Conservation (phyloP, 2,329 filamentous ascomycete genomes). For the Purpureocillium takamizusanense region DNA sequence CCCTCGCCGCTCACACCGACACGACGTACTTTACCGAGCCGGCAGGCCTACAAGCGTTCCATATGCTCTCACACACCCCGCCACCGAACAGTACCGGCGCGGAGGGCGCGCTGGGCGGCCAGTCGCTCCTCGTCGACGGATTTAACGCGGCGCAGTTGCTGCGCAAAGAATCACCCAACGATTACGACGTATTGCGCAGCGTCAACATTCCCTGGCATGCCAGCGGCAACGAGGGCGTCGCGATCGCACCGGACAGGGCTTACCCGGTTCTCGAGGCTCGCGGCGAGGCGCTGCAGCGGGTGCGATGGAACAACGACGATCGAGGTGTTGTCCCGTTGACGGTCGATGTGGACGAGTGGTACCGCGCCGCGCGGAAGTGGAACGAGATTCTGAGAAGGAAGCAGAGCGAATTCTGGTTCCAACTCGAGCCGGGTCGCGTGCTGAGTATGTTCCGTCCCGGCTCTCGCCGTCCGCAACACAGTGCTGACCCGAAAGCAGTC, state of each 20-base stretch:
- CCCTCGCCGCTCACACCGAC: conserved; percentile 81
- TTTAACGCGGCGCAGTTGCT: conserved; percentile 63
- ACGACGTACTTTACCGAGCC: conserved; percentile 95
- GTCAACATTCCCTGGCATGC: conserved; percentile 67
- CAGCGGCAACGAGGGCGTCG: conserved; percentile 80
- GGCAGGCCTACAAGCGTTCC: conserved; percentile 84
- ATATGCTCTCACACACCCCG: conserved; percentile 66
- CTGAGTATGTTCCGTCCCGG: conserved; percentile 49
- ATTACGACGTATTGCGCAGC: conserved; percentile 48
- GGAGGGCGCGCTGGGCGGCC: conserved; percentile 49
- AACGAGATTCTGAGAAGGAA: conserved; percentile 56
- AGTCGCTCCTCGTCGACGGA: conserved; percentile 77
- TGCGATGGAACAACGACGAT: conserved; percentile 94
- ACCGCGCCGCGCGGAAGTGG: conserved; percentile 69
- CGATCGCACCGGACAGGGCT: conserved; percentile 60
- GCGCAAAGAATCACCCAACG: conserved; percentile 37
- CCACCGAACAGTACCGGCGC: conserved; percentile 22
- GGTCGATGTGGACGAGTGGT: conserved; percentile 55
- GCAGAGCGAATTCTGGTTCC: conserved; percentile 67
- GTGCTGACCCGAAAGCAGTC: conserved; percentile 36
- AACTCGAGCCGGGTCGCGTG: conserved; percentile 69
- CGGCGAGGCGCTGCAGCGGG: conserved; percentile 36
- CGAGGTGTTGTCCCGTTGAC: conserved; percentile 58
- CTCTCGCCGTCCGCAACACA: background rate
- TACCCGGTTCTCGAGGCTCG: conserved; percentile 66